Base-by-base conservation (phyloP, 2,329 filamentous ascomycete species). In the Fusarium solani-melongenae region DNA sequence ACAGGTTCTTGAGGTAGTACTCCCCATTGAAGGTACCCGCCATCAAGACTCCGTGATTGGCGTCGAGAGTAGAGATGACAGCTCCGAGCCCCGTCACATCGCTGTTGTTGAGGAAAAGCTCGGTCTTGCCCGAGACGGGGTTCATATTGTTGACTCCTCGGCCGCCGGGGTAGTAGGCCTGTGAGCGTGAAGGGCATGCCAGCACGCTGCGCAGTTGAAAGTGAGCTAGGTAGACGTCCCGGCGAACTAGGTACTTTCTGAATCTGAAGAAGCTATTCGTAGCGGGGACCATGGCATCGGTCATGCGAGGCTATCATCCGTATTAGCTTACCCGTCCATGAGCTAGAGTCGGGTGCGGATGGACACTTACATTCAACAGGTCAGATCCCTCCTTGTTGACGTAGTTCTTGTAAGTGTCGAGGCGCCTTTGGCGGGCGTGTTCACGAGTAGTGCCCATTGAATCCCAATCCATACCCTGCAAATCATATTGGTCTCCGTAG, bases 171-270 rank as follows among this genome's bases (percentile, higher is more conserved):
- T 92, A 92, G 77, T 89, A 92, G 10, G 86, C 84, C 46, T 88
- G 86, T 8, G 86, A 87, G 34, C 87, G 84, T 10, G 88, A 89
- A 6, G 88, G 84, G 75, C 87, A 88, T 3, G 88, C 89, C 22
- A 93, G 81, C 17, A 92, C 83, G 74, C 91, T 91, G 49, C 91
- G 88, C 14, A 92, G 83, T 77, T 93, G 91, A 69, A 92, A 92
- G 80, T 93, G 91, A n/a, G 89, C 84, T 20, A 92, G 80, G 69
- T 86, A 83, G 27, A 90, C 83, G 59, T 90, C 84, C 22, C 83
- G 84, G 53, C 86, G 84, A 46, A 92, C 83, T 69, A 88, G 84
- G 85, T 91, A 90, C 41, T 83, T 85, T 44, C 84, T 85, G 77
- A 92, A 92, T 59, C 86, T 85, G 76, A 91, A 91, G 77, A 87